These are phyloP conservation scores for Calocybe indica DNA, from an alignment of 768 basidiomycete species.

Conservation along the genomic window DNA sequence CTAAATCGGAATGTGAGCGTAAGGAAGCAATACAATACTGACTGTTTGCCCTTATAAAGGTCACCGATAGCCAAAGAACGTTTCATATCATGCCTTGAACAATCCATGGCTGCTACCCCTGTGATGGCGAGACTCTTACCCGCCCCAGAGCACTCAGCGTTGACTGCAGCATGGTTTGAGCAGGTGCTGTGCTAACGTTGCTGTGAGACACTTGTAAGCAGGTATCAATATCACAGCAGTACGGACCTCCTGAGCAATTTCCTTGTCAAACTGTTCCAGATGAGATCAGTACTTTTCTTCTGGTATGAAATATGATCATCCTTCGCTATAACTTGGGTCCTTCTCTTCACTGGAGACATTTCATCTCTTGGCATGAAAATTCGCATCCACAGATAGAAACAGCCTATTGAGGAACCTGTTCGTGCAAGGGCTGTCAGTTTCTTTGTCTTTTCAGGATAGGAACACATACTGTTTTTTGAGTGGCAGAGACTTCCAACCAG, in stretches of 20 bases:
- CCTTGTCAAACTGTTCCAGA: conserved; percentile 6
- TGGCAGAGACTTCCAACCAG: conserved; percentile 13
- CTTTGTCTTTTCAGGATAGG: background rate
- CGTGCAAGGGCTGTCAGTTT: background rate
- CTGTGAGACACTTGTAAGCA: conserved; percentile 1
- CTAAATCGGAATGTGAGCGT: background rate
- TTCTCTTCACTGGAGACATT: conserved; percentile 3
- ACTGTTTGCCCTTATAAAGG: conserved; percentile 17
- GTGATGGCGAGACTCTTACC: conserved; percentile 17
- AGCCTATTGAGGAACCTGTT: conserved; percentile 6
- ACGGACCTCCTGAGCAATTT: conserved; percentile 5
- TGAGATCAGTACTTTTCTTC: conserved; percentile 8
- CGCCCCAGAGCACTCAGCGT: conserved; percentile 11
- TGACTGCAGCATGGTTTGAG: conserved; percentile 16
- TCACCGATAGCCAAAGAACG: conserved; percentile 19
- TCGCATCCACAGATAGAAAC: conserved; percentile 11
- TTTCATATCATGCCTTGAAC: conserved; percentile 18
- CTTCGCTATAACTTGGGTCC: conserved; percentile 8
- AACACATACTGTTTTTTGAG: conserved; percentile 10
- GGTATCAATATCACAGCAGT: background rate
- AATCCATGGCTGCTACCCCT: conserved; percentile 17
- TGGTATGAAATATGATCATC: conserved; percentile 13
- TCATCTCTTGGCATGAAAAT: conserved; percentile 8
- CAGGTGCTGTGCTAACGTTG: conserved; percentile 17
- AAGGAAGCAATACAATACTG: background rate